Percentiles rank a stretch among this genome's conserved stretches.
Conservation (phyloP, 2,329 filamentous ascomycete genomes). For the Fonsecaea pedrosoi region DNA sequence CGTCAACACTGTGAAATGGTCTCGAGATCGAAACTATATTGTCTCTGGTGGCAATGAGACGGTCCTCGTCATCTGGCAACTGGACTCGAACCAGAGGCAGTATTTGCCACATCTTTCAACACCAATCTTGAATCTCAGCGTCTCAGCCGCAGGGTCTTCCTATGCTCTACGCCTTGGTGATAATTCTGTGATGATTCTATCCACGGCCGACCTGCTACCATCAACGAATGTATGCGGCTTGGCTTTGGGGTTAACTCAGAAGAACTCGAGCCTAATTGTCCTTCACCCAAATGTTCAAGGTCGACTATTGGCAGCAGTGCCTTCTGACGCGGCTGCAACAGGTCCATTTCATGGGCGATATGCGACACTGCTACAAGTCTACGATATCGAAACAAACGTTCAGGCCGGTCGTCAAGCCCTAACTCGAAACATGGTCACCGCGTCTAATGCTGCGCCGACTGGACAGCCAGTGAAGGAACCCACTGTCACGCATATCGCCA, state of each 20-base stretch:
- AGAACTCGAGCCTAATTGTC: slow-evolving; percentile 49
- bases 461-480: slow-evolving; percentile 77
- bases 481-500: slow-evolving; percentile 73
- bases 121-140: slow-evolving; percentile 80
- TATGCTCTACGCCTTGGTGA: slow-evolving; percentile 88
- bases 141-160: slow-evolving; percentile 78
- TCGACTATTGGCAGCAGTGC: slow-evolving; percentile 72
- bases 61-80: slow-evolving; percentile 88
- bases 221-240: slow-evolving; percentile 76
- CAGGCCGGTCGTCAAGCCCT: slow-evolving; percentile 87
- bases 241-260: slow-evolving; percentile 41
- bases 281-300: slow-evolving; percentile 69
- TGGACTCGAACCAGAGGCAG: slow-evolving; percentile 82
- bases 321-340: slow-evolving; percentile 48
- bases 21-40: slow-evolving; percentile 89
- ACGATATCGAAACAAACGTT: slow-evolving; percentile 79
- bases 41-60: slow-evolving; percentile 92
- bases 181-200: slow-evolving; percentile 89
- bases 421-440: slow-evolving; percentile 84
- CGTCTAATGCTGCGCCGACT: slow-evolving; percentile 75
- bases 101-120: slow-evolving; percentile 90
- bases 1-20: slow-evolving; percentile 89
- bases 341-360: slow-evolving; percentile 36
- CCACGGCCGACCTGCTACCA: slow-evolving; percentile 85
- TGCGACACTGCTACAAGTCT: slow-evolving; percentile 71